Base-by-base conservation (phyloP, 2,329 filamentous ascomycete genomes). In the Trichoderma simmonsii region DNA sequence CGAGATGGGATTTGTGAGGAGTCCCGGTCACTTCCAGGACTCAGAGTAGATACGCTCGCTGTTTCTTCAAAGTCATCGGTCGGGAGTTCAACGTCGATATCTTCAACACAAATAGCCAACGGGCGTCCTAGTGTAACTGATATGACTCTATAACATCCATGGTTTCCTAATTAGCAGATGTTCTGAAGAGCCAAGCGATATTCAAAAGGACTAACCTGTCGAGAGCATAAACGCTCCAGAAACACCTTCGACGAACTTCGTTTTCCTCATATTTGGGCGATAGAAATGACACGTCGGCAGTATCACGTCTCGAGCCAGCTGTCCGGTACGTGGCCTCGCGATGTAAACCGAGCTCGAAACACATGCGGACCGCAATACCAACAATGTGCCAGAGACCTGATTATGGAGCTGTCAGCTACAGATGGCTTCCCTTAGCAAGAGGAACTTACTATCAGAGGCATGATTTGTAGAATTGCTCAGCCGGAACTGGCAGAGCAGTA, bases 301-400 rank as follows among this genome's bases (percentile, higher is more conserved):
- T 62, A 69, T 65, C 70, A 51, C 12, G 48, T 59, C 11, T 70
- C 66, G 18, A 14, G 32, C n/a, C 57, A 0, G 74, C 64, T 4
- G 77, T 21, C 3, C 75, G 71, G 69, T 83, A 84, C 0, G 78
- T 78, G 1, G 81, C 76, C 15, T 82, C 81, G 32, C 81, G 78
- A 71, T 85, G 83, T 0, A 85, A 73, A 0, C 83, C 83, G 61
- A 84, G 77, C 65, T 83, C 82, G 21, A 83, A 76, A 65, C 82
- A 82, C 34, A 82, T 83, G 7, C 82, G 77, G 0, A 81, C 81
- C 1, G 83, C 82, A 8, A 83, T 80, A 0, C 83, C 82, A 14
- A 85, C 82, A 3, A 84, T 77, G 73, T 85, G 83, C 83, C 83
- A 85, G 32, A 85, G 80, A 67, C 82, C 83, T 1, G 80, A 78